These are phyloP conservation scores for Didymella arachidicola DNA, from an alignment of 2,329 filamentous ascomycete genomes.

Conservation along the genomic window DNA sequence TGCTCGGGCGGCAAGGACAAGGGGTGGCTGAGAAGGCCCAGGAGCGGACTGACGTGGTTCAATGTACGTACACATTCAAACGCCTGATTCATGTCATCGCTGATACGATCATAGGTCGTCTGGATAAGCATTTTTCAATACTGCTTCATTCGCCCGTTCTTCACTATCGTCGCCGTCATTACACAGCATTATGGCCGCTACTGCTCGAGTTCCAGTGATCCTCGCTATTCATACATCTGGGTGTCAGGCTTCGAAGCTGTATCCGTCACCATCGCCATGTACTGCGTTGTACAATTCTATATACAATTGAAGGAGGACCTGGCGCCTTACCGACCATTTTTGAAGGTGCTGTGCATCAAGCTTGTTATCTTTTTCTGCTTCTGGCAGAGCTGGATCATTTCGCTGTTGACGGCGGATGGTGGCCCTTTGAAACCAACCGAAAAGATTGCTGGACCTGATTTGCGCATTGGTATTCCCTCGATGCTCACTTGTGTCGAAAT, in stretches of 20 bases:
- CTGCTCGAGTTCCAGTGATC: conserved; percentile 79
- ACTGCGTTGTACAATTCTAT: conserved; percentile 88
- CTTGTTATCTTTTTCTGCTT: conserved; percentile 91
- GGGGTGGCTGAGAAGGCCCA: conserved; percentile 75
- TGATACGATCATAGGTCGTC: conserved; percentile 63
- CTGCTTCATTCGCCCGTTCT: conserved; percentile 79
- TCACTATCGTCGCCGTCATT: conserved; percentile 79
- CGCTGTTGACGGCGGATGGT: conserved; percentile 66
- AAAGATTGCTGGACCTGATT: conserved; percentile 73
- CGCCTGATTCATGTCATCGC: conserved; percentile 5
- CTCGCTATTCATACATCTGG: conserved; percentile 86
- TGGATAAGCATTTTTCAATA: conserved; percentile 88
- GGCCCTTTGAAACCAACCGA: conserved; percentile 69
- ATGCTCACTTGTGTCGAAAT: conserved; percentile 84
- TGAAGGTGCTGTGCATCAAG: conserved; percentile 88
- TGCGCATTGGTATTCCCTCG: conserved; percentile 81
- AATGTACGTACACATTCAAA: conserved; percentile 61
- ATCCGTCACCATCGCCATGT: conserved; percentile 85
- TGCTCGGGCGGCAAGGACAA: conserved; percentile 72
- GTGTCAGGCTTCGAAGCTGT: conserved; percentile 74
- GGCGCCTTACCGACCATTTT: conserved; percentile 72
- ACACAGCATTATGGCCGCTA: conserved; percentile 74
- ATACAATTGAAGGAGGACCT: conserved; percentile 75
- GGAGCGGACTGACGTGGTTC: conserved; percentile 87
- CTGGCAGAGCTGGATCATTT: conserved; percentile 74